Evolutionary conservation across 805 yeast genomes (phyloP), one percentile per base, ranked within the genome.

Genomic region (Monosporozyma unispora): DNA sequence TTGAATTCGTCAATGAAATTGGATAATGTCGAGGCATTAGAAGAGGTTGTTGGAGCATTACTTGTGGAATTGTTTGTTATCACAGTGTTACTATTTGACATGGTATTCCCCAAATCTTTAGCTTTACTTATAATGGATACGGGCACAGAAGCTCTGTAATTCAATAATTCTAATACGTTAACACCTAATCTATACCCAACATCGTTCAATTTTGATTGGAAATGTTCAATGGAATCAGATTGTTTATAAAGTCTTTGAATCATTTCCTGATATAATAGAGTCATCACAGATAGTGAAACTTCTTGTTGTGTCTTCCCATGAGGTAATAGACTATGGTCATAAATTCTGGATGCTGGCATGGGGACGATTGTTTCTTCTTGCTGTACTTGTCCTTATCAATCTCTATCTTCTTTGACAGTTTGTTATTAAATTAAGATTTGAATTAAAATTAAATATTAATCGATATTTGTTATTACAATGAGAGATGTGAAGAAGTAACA

Each of bases 101-200:
- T 41, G 14, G 45, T n/a, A n/a, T 41, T 41, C 5, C 33, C 33
- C 12, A 22, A 22, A n/a, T 22, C 23, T 33, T 23, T 22, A 12
- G 45, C 21, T 28, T 28, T 43, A 16, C 14, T 27, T 7, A 19
- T 7, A 4, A 31, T 18, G 11, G 21, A 27, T 37, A 27, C 45
- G 12, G 25, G 33, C 7, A 63, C 50, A 1, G 68, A 61, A 10
- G 62, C 60, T 43, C 69, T 58, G 18, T 63, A 59, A 37, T 64
- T 66, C 28, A 67, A 54, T 50, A 88, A 70, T 63, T 89, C 96
- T 33, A 86, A 66, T 54, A 78, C 73, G 50, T 84, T 76, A 49
- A 77, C 75, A 4, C 96, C 96, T 42, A 89, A 77, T 48, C 78
- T 79, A 59, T 82, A 82, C 2, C 96, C 96, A 44, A 84, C 67